Evolutionary conservation across 2,329 filamentous ascomycete genomes (phyloP), one percentile per base, ranked within the genome.

Genomic region (Pyricularia sp.): DNA sequence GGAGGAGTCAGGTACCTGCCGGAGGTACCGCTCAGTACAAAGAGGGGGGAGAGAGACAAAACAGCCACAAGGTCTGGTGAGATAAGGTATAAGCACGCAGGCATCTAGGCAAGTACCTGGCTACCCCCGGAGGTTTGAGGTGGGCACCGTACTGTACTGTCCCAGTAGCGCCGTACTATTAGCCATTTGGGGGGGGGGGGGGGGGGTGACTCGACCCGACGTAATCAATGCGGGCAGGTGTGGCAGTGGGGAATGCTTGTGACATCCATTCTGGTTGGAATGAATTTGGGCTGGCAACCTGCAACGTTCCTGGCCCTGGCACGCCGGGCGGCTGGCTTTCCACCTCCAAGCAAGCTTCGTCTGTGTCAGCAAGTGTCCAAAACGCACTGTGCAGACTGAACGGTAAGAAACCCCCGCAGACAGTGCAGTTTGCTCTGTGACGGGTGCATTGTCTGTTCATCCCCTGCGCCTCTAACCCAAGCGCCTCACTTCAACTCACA

Each of bases 201-300:
- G 25, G 58, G 11, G n/a, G 58, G 58, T 61, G 58, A 61, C 58
- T 61, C 58, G 58, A 25, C 25, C 58, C 58, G 58, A 61, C 58
- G 58, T 61, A 61, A 61, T 61, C 58, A 23, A 61, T 61, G 58
- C 58, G 58, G 58, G 58, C 58, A 61, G 58, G 58, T 61, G 58
- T 61, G n/a, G 33, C 2, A 25, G 58, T 61, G n/a, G 58, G 58
- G n/a, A 26, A 61, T 26, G 58, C 58, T 61, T 26, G 58, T 61
- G 58, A 61, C 58, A 61, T 25, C 25, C 25, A 61, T 61, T 61
- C 10, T 23, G 7, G 58, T 23, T 11, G 58, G n/a, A 61, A 61
- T 61, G 58, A 26, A 26, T 26, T 26, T 23, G 58, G 33, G 58
- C 58, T 61, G 58, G 58, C 58, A 26, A 23, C n/a, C 25, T 61